Evolutionary conservation across 2,329 filamentous ascomycete genomes (phyloP), one percentile per base, ranked within the genome.

Genomic region (Colletotrichum chrysophilum): DNA sequence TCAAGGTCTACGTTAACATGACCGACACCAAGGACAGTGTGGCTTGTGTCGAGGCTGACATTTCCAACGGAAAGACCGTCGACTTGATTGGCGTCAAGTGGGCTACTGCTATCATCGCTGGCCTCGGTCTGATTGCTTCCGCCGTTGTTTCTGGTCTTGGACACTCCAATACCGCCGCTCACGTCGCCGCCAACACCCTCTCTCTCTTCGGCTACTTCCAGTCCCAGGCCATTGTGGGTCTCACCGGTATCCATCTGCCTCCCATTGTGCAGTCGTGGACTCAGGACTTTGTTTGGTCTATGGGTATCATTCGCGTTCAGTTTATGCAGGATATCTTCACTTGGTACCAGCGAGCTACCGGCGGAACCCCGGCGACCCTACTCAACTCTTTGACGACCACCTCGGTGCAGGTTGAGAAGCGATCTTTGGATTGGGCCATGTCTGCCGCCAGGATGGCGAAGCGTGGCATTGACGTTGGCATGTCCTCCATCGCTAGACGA

Each of bases 201-300:
- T 97, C 96, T n/a, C 92, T 98, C 34, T 98, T 98, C 83, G 92
- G 94, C 76, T 98, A 97, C 86, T 98, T 98, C 89, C 96, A 98
- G 86, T 93, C 95, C 6, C 96, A 98, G 85, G 96, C 96, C 30
- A 95, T 98, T 85, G 89, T 98, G 80, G 96, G 96, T 78, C 93
- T 98, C 85, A 95, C 93, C 70, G 91, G 94, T 24, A 93, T 98
- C 16, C 89, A 90, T 61, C 90, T 98, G 70, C 96, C 96, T 12
- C 96, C 96, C 0, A 94, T 98, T 76, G 96, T 98, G 70, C 91
- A 94, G 81, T 91, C 96, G 0, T 98, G 96, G 96, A 98, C 96
- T 3, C 96, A 98, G 86, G 96, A 98, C 86, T 98, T 98, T 87
- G 94, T 97, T 83, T 98, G 96, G 96, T 97, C 94, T 81, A 97